Evolutionary conservation across 1,284 basidiomycete genomes (phyloP).

Genomic region (Apiotrichum veenhuisii): DNA sequence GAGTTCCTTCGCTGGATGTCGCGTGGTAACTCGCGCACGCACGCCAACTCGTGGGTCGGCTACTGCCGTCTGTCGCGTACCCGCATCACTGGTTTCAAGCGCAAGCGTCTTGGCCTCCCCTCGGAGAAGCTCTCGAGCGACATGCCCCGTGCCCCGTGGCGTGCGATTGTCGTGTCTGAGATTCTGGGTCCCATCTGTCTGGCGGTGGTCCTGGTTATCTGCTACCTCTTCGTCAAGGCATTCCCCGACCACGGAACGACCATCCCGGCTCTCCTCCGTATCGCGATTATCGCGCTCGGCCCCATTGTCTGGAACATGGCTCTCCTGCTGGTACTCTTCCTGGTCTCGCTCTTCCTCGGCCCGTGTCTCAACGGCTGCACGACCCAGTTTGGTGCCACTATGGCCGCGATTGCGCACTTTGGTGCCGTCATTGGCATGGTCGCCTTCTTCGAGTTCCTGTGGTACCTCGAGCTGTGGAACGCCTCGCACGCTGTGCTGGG

Average conservation of each 20-base stretch:
- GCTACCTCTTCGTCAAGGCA: constrained; percentile 67
- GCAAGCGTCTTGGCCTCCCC: constrained; percentile 87
- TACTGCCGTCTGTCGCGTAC: constrained; percentile 92
- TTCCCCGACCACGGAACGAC: constrained; percentile 61
- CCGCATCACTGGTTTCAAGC: constrained; percentile 96
- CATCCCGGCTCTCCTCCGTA: constrained; percentile 75
- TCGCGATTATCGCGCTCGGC: constrained; percentile 87
- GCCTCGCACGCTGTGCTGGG: constrained; percentile 85
- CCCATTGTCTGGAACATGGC: constrained; percentile 95
- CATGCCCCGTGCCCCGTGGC: constrained; percentile 84
- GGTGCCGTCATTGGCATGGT: constrained; percentile 76
- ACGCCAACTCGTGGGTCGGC: constrained; percentile 95
- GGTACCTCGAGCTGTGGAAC: constrained; percentile 93
- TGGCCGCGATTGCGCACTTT: constrained; percentile 81
- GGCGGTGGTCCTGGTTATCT: constrained; percentile 78
- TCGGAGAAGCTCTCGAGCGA: constrained; percentile 92
- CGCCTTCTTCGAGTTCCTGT: constrained; percentile 89
- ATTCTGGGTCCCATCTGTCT: constrained; percentile 77
- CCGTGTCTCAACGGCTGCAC: constrained; percentile 74
- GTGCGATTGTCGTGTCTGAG: constrained; percentile 80
- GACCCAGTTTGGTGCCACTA: constrained; percentile 80
- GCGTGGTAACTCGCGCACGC: constrained; percentile 90
- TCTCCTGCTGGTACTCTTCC: constrained; percentile 77
- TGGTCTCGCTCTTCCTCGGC: constrained; percentile 86
- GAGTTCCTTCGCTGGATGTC: constrained; percentile 98